Evolutionary conservation across 306 rosid genomes (phyloP), one percentile per base, ranked within the genome.

Genomic region (Quercus gilva): DNA sequence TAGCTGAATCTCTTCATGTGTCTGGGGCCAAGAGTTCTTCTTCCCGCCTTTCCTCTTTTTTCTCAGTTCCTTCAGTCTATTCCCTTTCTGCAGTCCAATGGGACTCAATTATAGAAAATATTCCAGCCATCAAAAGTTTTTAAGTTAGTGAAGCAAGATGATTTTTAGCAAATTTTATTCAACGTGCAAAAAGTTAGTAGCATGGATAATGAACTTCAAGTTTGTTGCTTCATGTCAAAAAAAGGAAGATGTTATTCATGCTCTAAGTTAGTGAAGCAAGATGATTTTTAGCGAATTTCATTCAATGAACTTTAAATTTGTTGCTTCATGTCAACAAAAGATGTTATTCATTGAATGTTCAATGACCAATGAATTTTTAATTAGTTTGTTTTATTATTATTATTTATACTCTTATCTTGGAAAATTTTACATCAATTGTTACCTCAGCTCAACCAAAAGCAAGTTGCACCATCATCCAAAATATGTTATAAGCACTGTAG

Each of bases 1-100:
- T 51, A 95, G 86, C 63, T 90, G 96, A 79, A 91, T 79, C 55
- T 95, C 99, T 83, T 92, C 98, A 0, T 80, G 88, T 65, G 78
- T 84, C 49, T 77, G 90, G 3, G 97, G 97, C 97, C 97, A 95
- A 3, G 75, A 79, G 76, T 85, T 81, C 84, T 90, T 90, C 78
- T 85, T 92, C 95, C 94, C 87, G 3, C 94, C 89, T 79, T 84
- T 95, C 80, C 87, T 90, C 89, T 83, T 95, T 73, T 89, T 91
- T 5, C 79, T 84, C 81, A 88, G 78, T 53, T 95, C 99, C 82
- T 90, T 91, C 68, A 95, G 84, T 78, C 92, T 92, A 81, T 69
- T 81, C 64, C 58, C 85, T 89, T 95, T 95, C 99, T 95, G 96
- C 88, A 82, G 52, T 69, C 5, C 73, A 45, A 71, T 0, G 31